A percentile compares a stretch with the other conserved stretches of the same genome.
Conservation (phyloP, 2,329 filamentous ascomycete genomes). For the Didymella pinodella region DNA sequence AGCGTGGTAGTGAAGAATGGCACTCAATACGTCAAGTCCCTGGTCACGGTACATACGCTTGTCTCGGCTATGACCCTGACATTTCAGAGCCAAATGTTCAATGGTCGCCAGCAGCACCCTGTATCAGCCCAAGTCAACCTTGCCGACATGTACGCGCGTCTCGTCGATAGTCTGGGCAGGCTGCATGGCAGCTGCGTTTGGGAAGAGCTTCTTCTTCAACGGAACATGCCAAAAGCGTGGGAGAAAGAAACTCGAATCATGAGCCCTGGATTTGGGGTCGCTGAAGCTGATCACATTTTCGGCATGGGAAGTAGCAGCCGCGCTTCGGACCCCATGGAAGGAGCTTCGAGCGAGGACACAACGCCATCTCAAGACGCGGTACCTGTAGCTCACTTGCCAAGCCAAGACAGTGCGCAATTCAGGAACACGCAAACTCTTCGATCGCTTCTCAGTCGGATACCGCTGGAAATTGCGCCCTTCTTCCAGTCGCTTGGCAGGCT, state of each 20-base stretch:
- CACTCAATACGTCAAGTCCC: conserved; percentile 78
- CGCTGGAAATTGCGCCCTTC: conserved; percentile 81
- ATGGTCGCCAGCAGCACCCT: conserved; percentile 67
- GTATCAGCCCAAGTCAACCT: conserved; percentile 81
- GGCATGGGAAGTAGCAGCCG: conserved; percentile 40
- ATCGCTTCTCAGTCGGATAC: conserved; percentile 78
- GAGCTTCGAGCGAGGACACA: conserved; percentile 25
- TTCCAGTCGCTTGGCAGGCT: conserved; percentile 86
- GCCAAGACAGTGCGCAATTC: conserved; percentile 56
- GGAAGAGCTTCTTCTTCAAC: conserved; percentile 81
- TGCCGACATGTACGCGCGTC: conserved; percentile 79
- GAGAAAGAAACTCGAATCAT: conserved; percentile 56
- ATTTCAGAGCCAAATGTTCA: conserved; percentile 71
- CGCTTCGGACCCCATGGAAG: conserved; percentile 28
- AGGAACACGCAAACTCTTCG: conserved; percentile 82
- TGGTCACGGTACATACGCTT: conserved; percentile 79
- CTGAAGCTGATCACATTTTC: conserved; percentile 53
- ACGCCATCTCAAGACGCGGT: conserved; percentile 22
- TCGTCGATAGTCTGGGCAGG: conserved; percentile 78
- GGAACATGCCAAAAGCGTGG: conserved; percentile 76
- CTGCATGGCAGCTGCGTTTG: conserved; percentile 82
- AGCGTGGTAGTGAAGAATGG: conserved; percentile 63
- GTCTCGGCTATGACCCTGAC: conserved; percentile 77
- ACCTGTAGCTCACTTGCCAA: conserved; percentile 20
- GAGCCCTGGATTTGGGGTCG: conserved; percentile 49